phyloP scores from a whole-genome alignment of 108 stramenopile species.

The Skeletonema menzelii region DNA sequence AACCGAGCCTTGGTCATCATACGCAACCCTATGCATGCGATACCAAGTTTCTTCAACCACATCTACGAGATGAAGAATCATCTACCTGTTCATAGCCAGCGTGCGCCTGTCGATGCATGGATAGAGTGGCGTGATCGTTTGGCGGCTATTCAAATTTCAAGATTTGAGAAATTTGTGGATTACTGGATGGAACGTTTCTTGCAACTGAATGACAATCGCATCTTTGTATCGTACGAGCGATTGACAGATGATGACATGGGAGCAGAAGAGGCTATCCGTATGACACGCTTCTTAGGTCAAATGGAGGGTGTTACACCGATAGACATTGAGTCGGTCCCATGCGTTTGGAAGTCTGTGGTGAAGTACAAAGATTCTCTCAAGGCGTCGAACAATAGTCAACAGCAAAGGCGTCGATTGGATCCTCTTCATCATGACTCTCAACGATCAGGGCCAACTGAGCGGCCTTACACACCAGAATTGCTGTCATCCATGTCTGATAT shows the following conservation, averaged over 20 bases:
- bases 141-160: slow-evolving; percentile 24
- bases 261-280: slow-evolving; percentile 27
- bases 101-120: slow-evolving; percentile 19
- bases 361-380: slow-evolving; percentile 19
- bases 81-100: slow-evolving; percentile 33
- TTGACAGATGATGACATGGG: slow-evolving; percentile 19
- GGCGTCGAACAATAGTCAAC: not conserved
- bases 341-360: slow-evolving; percentile 33
- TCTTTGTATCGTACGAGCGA: slow-evolving; percentile 23
- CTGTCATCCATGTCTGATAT: slow-evolving; percentile 22
- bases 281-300: slow-evolving; percentile 19
- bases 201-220: slow-evolving; percentile 22
- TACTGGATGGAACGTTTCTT: slow-evolving; percentile 40
- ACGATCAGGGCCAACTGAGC: slow-evolving; percentile 29
- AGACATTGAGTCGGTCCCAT: slow-evolving; percentile 23
- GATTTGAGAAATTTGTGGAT: slow-evolving; percentile 22
- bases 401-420: slow-evolving; percentile 16
- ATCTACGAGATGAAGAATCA: slow-evolving; percentile 30
- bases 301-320: slow-evolving; percentile 25
- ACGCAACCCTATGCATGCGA: slow-evolving; percentile 34
- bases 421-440: slow-evolving; percentile 25
- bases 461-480: slow-evolving; percentile 22
- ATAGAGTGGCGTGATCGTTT: slow-evolving; percentile 34
- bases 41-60: slow-evolving; percentile 34
- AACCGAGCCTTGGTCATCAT: slow-evolving; percentile 32